Percentiles rank a stretch among this genome's conserved stretches.
These are phyloP conservation scores for Beauveria bassiana DNA, from an alignment of 2,329 filamentous ascomycete species.

Conservation along the genomic window DNA sequence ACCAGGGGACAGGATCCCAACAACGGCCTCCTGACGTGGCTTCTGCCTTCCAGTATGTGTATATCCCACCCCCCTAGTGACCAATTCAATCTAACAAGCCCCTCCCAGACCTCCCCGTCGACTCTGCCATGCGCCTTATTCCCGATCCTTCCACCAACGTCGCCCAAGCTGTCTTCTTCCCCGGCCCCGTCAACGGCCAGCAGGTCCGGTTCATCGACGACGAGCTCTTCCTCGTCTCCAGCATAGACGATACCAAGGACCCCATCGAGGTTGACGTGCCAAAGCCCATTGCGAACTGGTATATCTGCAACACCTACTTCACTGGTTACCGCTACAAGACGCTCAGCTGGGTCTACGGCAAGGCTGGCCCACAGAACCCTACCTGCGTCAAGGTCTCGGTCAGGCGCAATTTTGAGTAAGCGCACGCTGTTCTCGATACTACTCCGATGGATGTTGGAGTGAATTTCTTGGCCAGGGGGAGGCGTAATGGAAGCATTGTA, in stretches of 20 bases:
- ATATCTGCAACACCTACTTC: conserved; percentile 4
- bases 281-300: background rate
- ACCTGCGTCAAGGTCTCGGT: conserved; percentile 11
- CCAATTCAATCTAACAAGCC: background rate
- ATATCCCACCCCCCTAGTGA: rapidly evolving
- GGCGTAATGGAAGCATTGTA: conserved; percentile 3
- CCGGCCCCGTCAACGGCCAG: background rate
- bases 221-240: background rate
- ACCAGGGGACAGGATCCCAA: background rate
- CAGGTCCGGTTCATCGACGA: conserved; percentile 3
- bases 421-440: background rate
- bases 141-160: conserved; percentile 3
- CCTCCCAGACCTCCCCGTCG: background rate
- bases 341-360: conserved; percentile 11
- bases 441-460: background rate
- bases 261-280: background rate
- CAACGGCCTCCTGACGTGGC: conserved; percentile 6
- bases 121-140: background rate
- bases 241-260: conserved; percentile 5
- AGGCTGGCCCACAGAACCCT: conserved; percentile 8
- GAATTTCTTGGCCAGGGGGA: background rate
- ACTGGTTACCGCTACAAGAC: conserved; percentile 10
- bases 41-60: conserved; percentile 4
- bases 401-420: conserved; percentile 6
- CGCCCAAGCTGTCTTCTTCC: conserved; percentile 8